Evolutionary conservation across 345 rosid genomes (phyloP), one percentile per base, ranked within the genome.

Genomic region (Lumnitzera racemosa): DNA sequence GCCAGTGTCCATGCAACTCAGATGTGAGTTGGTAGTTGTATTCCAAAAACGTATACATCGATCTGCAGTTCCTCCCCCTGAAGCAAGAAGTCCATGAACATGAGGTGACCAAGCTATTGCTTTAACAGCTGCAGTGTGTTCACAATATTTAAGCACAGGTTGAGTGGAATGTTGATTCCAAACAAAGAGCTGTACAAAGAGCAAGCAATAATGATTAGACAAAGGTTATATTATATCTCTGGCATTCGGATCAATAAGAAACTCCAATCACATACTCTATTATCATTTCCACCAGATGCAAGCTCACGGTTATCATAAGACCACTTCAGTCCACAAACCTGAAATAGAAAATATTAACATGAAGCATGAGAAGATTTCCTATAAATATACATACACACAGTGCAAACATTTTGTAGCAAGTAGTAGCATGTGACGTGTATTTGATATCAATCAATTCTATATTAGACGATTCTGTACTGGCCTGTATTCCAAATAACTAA

Each of bases 41-140:
- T 95, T 95, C 99, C 99, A 95, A 77, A 95, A 95, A 16, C 99
- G 90, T 66, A 90, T 88, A 69, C 96, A 95, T 46, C 96, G 82
- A 64, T 90, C 99, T 60, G 96, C 96, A 47, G 98, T 90, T 59
- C 99, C 99, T 25, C 99, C 99, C 24, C 99, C 99, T 5, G 98
- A 95, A 53, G 99, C 99, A 69, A 95, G 96, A 70, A 95, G 88
- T 58, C 99, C 99, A 48, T 88, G 83, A 58, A 90, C 87, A 83
- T 90, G 98, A 0, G 99, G 99, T 12, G 99, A 95, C 99, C 99
- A 95, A 1, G 99, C 96, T 74, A 95, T 95, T 63, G 99, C 99
- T 81, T 95, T 95, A 27, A 95, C 99, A 43, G 99, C 99, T 27
- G 99, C 99, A 48, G 94, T 80, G 75, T 95, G 99, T 62, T 86